phyloP scores from a whole-genome alignment of 768 basidiomycete genomes.

The Agrocybe pediades region DNA sequence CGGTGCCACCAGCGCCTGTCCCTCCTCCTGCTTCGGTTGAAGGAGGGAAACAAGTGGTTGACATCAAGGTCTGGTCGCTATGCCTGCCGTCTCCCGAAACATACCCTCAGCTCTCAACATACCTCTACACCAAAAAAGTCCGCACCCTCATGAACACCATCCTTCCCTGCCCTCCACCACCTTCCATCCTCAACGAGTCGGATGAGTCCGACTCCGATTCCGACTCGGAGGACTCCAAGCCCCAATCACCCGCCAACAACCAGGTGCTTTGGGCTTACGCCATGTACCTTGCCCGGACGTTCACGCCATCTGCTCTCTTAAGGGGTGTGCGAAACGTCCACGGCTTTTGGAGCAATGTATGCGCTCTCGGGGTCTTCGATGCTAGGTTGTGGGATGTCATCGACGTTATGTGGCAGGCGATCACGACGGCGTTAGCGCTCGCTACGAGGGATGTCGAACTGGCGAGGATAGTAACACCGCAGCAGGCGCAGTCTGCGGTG shows the following conservation, averaged over 20 bases:
- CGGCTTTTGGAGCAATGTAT: constrained; percentile 74
- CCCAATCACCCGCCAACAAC: background rate
- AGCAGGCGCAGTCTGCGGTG: background rate
- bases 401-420: constrained; percentile 67
- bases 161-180: constrained; percentile 38
- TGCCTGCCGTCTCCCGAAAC: constrained; percentile 62
- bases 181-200: constrained; percentile 27
- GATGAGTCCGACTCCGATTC: constrained; percentile 8
- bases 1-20: constrained; percentile 46
- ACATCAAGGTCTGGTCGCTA: constrained; percentile 64
- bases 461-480: background rate
- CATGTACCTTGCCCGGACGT: constrained; percentile 37
- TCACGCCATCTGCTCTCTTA: constrained; percentile 48
- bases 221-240: background rate
- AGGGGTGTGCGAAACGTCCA: constrained; percentile 50
- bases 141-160: constrained; percentile 53
- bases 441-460: constrained; percentile 38
- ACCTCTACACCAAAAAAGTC: constrained; percentile 65
- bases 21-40: constrained; percentile 16
- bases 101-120: constrained; percentile 60
- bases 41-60: constrained; percentile 35
- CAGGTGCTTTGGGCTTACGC: constrained; percentile 24
- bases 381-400: constrained; percentile 66
- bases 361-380: constrained; percentile 69
- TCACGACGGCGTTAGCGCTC: constrained; percentile 61